Conservation (phyloP, 148 eudicot species). For the Spergularia marina region DNA sequence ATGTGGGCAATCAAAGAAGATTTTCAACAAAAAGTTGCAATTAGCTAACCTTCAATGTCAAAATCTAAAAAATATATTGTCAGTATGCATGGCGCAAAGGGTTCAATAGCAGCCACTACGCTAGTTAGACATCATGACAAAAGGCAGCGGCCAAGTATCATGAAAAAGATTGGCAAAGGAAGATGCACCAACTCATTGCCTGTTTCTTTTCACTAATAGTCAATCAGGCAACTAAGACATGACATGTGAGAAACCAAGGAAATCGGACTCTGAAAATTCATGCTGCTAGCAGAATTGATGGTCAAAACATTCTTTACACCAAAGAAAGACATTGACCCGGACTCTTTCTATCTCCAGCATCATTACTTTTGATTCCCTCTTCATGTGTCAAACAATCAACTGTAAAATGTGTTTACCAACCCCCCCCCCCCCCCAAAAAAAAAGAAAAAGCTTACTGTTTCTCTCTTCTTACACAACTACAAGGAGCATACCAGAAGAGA, state of each 20-base stretch:
- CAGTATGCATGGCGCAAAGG: not conserved
- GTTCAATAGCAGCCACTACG: not conserved
- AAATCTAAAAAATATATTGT: not conserved
- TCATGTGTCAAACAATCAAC: no score
- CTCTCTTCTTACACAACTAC: not conserved
- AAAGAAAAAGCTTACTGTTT: not conserved
- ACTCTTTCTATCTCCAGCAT: no score
- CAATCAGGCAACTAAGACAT: not conserved
- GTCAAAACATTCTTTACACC: no score
- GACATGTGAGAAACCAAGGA: no score
- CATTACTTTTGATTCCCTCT: no score
- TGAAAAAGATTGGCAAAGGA: not conserved
- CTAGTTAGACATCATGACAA: not conserved
- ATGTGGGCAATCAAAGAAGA: not conserved
- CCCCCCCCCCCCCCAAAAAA: not conserved
- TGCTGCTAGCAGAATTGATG: no score
- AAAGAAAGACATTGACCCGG: no score
- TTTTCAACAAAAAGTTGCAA: not conserved
- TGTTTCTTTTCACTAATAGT: not conserved
- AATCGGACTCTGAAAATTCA: no score
- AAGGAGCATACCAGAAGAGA: not conserved
- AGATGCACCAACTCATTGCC: not conserved
- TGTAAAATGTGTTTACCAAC: not conserved
- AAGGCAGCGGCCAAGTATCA: not conserved
- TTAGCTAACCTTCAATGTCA: not conserved